Evolutionary conservation across 2,329 filamentous ascomycete species (phyloP).

Genomic region (Exophiala aquamarina): DNA sequence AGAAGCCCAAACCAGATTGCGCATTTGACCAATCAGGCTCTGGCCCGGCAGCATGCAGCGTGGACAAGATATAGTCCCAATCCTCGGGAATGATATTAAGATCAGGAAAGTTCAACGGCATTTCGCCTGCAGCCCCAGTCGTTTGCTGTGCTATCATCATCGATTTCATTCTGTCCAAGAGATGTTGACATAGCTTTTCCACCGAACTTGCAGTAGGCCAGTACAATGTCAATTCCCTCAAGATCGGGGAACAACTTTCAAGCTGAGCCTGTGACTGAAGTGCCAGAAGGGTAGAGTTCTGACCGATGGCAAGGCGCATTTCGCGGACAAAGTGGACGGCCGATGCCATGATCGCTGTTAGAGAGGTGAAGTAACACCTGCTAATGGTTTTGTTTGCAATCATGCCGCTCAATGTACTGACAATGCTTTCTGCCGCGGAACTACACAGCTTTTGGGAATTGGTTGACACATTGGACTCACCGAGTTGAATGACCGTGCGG

Average conservation of each 20-base stretch:
- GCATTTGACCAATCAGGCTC: not conserved
- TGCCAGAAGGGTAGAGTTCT: not conserved
- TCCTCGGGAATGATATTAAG: not conserved
- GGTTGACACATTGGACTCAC: not conserved
- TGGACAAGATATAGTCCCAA: not conserved
- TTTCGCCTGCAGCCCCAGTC: not conserved
- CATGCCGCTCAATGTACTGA: not conserved
- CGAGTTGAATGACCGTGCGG: not conserved
- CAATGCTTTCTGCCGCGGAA: not conserved
- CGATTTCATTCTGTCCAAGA: slow-evolving; percentile 1
- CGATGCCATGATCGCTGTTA: slow-evolving; percentile 4
- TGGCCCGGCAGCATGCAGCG: not conserved
- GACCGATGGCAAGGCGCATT: not conserved
- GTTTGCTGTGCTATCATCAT: not conserved
- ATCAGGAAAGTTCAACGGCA: not conserved
- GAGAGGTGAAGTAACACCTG: slow-evolving; percentile 5
- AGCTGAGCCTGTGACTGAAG: not conserved
- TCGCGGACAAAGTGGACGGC: slow-evolving; percentile 1
- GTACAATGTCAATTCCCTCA: not conserved
- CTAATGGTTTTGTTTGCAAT: not conserved
- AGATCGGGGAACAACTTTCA: slow-evolving; percentile 1
- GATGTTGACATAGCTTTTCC: slow-evolving; percentile 1
- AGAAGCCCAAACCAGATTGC: not conserved
- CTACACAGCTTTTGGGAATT: not conserved
- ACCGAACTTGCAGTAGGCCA: not conserved